These are phyloP conservation scores for Thymus quinquecostatus DNA, from an alignment of 257 asterid genomes.

Conservation along the genomic window DNA sequence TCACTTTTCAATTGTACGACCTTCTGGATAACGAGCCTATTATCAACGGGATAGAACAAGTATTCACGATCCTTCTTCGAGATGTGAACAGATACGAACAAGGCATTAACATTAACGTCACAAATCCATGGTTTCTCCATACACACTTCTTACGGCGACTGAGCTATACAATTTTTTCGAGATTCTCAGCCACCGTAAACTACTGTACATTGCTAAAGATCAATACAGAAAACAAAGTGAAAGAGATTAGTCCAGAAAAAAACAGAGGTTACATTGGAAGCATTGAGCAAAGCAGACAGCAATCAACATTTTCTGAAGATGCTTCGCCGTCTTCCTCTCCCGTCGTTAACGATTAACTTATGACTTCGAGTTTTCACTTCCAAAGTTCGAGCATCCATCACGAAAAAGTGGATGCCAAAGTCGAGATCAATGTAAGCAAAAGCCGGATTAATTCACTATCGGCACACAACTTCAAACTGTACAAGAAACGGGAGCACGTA, in stretches of 20 bases:
- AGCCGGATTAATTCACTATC: constrained; percentile 23
- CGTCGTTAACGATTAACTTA: constrained; percentile 35
- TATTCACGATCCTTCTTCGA: no score
- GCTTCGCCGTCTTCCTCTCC: constrained; percentile 38
- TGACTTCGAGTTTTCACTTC: constrained; percentile 20
- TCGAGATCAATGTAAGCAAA: constrained; percentile 33
- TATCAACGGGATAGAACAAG: no score
- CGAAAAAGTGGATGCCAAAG: constrained; percentile 47
- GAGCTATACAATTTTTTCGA: constrained; percentile 31
- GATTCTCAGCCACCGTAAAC: constrained; percentile 40
- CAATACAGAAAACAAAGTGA: constrained; percentile 3
- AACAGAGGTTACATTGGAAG: neutral
- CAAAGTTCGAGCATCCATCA: constrained; percentile 46
- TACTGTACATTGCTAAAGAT: constrained; percentile 41
- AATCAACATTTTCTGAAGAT: no score
- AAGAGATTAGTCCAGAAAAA: neutral
- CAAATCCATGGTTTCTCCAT: constrained; percentile 30
- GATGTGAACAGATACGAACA: neutral
- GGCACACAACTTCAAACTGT: constrained; percentile 37
- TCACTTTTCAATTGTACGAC: no score
- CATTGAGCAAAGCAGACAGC: constrained; percentile 8
- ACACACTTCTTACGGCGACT: constrained; percentile 41
- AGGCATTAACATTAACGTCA: constrained; percentile 19
- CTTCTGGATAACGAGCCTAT: no score
- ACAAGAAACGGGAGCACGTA: constrained; percentile 41